phyloP scores from a whole-genome alignment of 768 basidiomycete species.

The Rhodotorula babjevae region DNA sequence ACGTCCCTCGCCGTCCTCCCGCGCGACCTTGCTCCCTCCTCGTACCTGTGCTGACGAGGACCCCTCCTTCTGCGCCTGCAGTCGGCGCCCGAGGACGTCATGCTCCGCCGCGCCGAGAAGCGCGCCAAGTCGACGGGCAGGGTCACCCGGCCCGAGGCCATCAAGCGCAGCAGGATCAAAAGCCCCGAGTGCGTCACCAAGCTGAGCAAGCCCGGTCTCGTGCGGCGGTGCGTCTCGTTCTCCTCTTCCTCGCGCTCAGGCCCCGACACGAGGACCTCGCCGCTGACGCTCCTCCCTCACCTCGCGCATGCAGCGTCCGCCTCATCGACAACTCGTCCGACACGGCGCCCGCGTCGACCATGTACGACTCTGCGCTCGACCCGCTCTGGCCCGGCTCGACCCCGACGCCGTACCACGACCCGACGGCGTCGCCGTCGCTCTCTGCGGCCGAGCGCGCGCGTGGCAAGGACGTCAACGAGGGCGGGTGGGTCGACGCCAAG shows the following conservation, averaged over 20 bases:
- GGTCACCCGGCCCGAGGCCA: slow-evolving; percentile 31
- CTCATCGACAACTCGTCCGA: slow-evolving; percentile 44
- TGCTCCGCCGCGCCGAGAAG: slow-evolving; percentile 40
- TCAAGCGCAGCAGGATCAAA: slow-evolving; percentile 23
- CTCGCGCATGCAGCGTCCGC: slow-evolving; percentile 41
- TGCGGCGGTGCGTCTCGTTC: slow-evolving; percentile 16
- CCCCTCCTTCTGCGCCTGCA: not conserved
- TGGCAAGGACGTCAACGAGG: not conserved
- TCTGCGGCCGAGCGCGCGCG: not conserved
- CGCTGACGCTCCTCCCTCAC: too few relatives aligned
- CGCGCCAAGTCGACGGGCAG: slow-evolving; percentile 42
- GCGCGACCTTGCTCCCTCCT: too few relatives aligned
- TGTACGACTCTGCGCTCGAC: slow-evolving; percentile 44
- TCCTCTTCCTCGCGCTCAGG: not conserved
- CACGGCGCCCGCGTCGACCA: not conserved
- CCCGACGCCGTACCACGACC: not conserved
- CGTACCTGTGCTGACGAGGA: too few relatives aligned
- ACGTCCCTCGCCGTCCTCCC: not conserved
- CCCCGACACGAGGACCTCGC: too few relatives aligned
- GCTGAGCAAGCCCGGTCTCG: slow-evolving; percentile 24
- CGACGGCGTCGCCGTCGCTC: not conserved
- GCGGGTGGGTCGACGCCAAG: slow-evolving; percentile 33
- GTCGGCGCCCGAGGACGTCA: slow-evolving; percentile 41
- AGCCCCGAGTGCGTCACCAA: slow-evolving; percentile 33
- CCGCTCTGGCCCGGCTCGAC: slow-evolving; percentile 34